Evolutionary conservation across 352 stramenopile species (phyloP).

Genomic region (Phytopythium mirpurense): DNA sequence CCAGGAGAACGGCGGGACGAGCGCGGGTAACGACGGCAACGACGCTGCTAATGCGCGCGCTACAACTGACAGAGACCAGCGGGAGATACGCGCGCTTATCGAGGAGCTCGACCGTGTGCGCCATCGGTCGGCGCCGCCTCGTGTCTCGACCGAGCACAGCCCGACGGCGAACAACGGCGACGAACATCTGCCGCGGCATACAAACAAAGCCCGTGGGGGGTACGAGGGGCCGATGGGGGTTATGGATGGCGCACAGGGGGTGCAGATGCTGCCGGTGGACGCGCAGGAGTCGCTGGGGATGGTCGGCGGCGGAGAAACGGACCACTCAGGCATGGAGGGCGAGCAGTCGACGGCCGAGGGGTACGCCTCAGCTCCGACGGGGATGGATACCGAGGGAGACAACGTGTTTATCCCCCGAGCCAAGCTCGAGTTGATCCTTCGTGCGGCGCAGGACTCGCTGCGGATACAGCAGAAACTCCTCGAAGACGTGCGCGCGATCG

Average conservation of each 20-base stretch:
- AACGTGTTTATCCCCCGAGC: conserved; percentile 38
- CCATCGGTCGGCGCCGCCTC: conserved; percentile 12
- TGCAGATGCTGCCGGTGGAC: conserved; percentile 17
- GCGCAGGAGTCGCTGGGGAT: conserved; percentile 21
- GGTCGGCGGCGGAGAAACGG: conserved; percentile 16
- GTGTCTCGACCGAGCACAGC: conserved; percentile 18
- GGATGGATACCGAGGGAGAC: conserved; percentile 9
- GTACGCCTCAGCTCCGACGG: conserved; percentile 22
- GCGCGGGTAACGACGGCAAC: conserved; percentile 10
- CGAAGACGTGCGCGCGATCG: conserved; percentile 47
- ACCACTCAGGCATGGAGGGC: conserved; percentile 18
- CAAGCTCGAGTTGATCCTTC: conserved; percentile 53
- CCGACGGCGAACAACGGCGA: background rate
- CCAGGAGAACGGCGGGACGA: conserved; percentile 14
- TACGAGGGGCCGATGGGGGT: conserved; percentile 13
- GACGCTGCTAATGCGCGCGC: background rate
- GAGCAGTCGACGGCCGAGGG: conserved; percentile 25
- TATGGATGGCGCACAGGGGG: conserved; percentile 15
- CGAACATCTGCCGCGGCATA: background rate
- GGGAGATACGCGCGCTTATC: conserved; percentile 53
- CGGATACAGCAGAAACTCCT: conserved; percentile 55
- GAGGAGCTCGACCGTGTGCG: conserved; percentile 51
- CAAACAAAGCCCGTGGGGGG: background rate
- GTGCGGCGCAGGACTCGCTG: conserved; percentile 51
- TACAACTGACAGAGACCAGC: conserved; percentile 25